These are phyloP conservation scores for Fonsecaea multimorphosa DNA, from an alignment of 2,329 filamentous ascomycete species.

Conservation along the genomic window DNA sequence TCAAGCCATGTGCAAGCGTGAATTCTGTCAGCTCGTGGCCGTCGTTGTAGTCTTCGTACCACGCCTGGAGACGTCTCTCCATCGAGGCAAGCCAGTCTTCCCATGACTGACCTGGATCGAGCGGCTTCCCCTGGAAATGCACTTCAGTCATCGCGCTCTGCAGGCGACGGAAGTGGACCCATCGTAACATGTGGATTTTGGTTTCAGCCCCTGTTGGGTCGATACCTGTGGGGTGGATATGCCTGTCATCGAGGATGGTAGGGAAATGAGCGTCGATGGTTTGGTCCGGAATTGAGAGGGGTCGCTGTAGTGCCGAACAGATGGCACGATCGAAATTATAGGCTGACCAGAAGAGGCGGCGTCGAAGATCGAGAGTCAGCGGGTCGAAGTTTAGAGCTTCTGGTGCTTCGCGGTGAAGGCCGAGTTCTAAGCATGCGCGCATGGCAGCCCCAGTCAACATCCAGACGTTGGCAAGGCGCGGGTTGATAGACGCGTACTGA, in stretches of 20 bases:
- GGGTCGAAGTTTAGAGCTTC: constrained; percentile 36
- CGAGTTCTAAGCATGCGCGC: constrained; percentile 41
- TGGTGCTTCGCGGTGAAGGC: constrained; percentile 40
- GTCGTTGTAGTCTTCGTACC: constrained; percentile 41
- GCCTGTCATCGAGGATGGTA: constrained; percentile 38
- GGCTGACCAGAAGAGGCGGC: constrained; percentile 41
- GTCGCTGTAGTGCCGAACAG: constrained; percentile 41
- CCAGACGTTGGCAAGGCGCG: constrained; percentile 41
- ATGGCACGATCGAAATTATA: constrained; percentile 42
- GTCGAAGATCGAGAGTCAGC: constrained; percentile 40
- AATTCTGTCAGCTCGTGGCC: constrained; percentile 40
- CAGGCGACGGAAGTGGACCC: constrained; percentile 40
- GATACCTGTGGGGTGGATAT: constrained; percentile 39
- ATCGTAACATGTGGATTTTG: constrained; percentile 39
- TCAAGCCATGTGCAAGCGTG: constrained; percentile 39
- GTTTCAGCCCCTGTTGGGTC: constrained; percentile 38
- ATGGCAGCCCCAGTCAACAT: constrained; percentile 42
- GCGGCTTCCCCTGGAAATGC: constrained; percentile 41
- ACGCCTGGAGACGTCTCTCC: constrained; percentile 39
- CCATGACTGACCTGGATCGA: constrained; percentile 39
- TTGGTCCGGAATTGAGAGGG: constrained; percentile 41
- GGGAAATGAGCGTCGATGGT: constrained; percentile 40
- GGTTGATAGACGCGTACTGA: constrained; percentile 42
- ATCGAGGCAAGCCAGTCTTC: constrained; percentile 41
- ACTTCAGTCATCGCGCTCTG: constrained; percentile 42